Base-by-base conservation (phyloP, 2,329 filamentous ascomycete genomes). In the Huntiella savannae region DNA sequence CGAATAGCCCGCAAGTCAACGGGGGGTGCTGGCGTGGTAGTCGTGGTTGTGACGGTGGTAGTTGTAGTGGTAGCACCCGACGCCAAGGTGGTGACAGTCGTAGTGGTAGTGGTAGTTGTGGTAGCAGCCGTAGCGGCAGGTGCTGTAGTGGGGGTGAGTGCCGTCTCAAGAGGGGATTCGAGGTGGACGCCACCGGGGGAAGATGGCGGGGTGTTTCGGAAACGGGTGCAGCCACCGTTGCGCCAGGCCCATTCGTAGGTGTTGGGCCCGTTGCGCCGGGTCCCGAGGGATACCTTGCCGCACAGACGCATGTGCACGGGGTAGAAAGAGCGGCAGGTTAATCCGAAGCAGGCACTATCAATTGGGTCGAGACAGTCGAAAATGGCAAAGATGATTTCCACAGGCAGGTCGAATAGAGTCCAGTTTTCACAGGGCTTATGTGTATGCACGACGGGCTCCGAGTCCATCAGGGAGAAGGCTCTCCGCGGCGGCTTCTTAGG, bases 211-310 rank as follows among this genome's bases (percentile, higher is more conserved):
- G 49, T 36, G 13, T 36, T 45, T 33, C 42, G 33, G 41, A 32
- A 8, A 38, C 41, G 33, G 46, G 47, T 22, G 45, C 39, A 4
- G 46, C 67, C 66, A 3, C 72, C 70, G 43, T 70, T 62, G 51
- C 73, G 69, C 73, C 74, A 79, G 39, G 73, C 73, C 66, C 71
- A 75, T 55, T 79, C 75, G 55, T 75, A 65, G 52, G 73, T 68
- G 58, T 78, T 78, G 46, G 75, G 75, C 0, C 75, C 75, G 5
- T 64, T 57, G 40, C 75, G 73, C 11, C 73, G 67, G 40, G 67
- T 66, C 13, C 68, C 68, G 12, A 79, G 65, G 7, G 71, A 62
- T n/a, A 78, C 68, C 5, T 58, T 62, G 45, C 69, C 71, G 56
- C 75, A 67, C 58, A 75, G 63, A 46, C 65, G 66, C 19, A 66